phyloP scores from a whole-genome alignment of 306 rosid genomes.

The Cicer arietinum region DNA sequence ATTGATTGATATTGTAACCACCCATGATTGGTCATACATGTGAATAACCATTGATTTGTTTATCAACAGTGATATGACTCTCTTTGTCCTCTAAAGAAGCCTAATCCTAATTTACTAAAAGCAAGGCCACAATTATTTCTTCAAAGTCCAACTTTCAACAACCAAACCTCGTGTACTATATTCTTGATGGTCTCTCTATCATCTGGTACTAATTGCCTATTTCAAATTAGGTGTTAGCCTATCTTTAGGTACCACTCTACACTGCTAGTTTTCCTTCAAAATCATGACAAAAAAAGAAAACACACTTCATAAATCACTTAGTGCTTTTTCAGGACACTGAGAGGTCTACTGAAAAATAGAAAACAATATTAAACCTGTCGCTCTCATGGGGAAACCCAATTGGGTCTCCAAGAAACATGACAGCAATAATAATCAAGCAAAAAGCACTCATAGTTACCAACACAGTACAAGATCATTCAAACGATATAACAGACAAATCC shows the following conservation, averaged over 20 bases:
- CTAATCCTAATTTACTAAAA: neutral
- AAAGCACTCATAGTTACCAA: conserved; percentile 4
- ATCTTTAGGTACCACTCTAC: conserved; percentile 2
- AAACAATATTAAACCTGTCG: neutral
- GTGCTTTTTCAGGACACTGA: conserved; percentile 7
- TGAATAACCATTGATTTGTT: no score
- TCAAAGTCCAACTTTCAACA: conserved; percentile 18
- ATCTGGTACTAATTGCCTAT: neutral
- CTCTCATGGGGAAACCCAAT: conserved; percentile 17
- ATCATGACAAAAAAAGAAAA: neutral
- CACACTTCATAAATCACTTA: neutral
- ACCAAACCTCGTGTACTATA: conserved; percentile 2
- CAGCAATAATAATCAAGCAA: conserved; percentile 35
- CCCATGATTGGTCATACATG: no score
- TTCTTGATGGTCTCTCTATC: neutral
- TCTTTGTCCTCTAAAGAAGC: no score
- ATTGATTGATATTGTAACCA: no score
- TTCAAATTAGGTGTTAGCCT: conserved; percentile 6
- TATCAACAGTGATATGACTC: no score
- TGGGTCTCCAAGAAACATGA: conserved; percentile 3
- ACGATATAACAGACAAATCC: conserved; percentile 14
- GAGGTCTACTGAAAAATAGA: conserved; percentile 2
- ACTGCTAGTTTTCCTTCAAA: conserved; percentile 24
- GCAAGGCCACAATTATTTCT: neutral
- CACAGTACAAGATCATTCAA: conserved; percentile 19